Conservation (phyloP, 202 grass and related monocot species). For the Hordeum pubiflorum region DNA sequence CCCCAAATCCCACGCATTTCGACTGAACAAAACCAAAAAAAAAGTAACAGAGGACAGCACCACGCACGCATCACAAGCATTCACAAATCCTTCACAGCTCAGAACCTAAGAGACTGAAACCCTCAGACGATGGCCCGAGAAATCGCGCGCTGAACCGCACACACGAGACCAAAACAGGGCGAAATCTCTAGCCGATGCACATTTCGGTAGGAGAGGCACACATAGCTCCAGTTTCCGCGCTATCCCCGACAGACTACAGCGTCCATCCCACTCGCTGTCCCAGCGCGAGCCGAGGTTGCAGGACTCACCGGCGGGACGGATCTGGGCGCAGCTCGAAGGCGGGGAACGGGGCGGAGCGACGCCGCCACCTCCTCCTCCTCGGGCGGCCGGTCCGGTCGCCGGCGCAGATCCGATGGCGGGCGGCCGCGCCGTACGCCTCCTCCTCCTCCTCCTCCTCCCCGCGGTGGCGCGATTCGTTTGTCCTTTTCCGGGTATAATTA, state of each 20-base stretch:
- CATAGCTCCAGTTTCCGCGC: background rate
- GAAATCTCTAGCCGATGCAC: background rate
- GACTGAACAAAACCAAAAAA: background rate
- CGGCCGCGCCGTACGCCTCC: constrained; percentile 39
- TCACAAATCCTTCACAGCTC: background rate
- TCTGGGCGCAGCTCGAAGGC: constrained; percentile 9
- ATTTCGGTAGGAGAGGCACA: background rate
- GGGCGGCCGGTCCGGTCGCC: background rate
- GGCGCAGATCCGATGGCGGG: constrained; percentile 44
- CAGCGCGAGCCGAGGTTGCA: background rate
- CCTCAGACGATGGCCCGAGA: background rate
- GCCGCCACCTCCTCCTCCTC: constrained; percentile 24
- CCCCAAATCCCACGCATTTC: constrained; percentile 20
- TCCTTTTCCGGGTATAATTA: background rate
- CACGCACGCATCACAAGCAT: background rate
- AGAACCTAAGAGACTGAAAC: background rate
- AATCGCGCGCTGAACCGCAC: background rate
- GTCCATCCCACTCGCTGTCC: background rate
- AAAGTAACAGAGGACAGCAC: background rate
- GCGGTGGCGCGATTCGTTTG: constrained; percentile 28
- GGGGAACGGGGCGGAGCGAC: constrained; percentile 20
- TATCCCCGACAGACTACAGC: background rate
- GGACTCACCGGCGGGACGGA: constrained; percentile 40
- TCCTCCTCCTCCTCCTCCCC: background rate
- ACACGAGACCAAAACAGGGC: background rate